Evolutionary conservation across 2,329 filamentous ascomycete species (phyloP).

Genomic region (Pyrenochaeta sp.): DNA sequence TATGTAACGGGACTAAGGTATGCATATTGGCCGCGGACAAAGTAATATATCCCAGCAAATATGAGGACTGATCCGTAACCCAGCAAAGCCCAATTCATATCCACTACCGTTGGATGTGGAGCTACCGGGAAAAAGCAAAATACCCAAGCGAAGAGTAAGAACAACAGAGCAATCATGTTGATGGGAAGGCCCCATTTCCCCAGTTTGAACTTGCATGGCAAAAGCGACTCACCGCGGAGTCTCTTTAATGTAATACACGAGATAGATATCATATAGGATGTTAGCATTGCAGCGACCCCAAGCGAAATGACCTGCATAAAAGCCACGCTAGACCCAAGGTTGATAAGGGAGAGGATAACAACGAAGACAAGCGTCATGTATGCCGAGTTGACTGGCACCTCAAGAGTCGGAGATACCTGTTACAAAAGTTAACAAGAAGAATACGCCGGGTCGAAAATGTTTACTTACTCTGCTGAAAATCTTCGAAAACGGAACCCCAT

Average conservation of each 20-base stretch:
- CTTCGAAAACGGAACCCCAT: slow-evolving; percentile 28
- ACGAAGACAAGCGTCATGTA: slow-evolving; percentile 28
- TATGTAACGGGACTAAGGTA: slow-evolving; percentile 46
- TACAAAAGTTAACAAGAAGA: neutral
- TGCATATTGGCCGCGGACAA: slow-evolving; percentile 47
- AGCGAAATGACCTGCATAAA: slow-evolving; percentile 30
- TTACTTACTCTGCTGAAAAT: neutral
- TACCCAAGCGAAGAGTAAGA: slow-evolving; percentile 52
- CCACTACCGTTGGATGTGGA: slow-evolving; percentile 52
- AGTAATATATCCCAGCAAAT: slow-evolving; percentile 55
- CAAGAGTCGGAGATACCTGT: slow-evolving; percentile 24
- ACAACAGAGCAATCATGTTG: slow-evolving; percentile 52
- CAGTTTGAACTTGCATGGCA: slow-evolving; percentile 56
- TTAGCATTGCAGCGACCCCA: slow-evolving; percentile 20
- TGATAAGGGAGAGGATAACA: slow-evolving; percentile 37
- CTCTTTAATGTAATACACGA: slow-evolving; percentile 56
- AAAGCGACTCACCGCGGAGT: slow-evolving; percentile 53
- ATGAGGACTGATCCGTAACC: slow-evolving; percentile 54
- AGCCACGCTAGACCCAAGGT: slow-evolving; percentile 36
- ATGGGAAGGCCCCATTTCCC: slow-evolving; percentile 54
- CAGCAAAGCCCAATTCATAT: slow-evolving; percentile 57
- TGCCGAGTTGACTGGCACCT: slow-evolving; percentile 36
- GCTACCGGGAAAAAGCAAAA: slow-evolving; percentile 54
- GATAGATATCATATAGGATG: slow-evolving; percentile 52
- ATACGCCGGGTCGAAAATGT: neutral